Evolutionary conservation across 225 moss, liverwort and hornwort genomes (phyloP).

Genomic region (Bryum argenteum): DNA sequence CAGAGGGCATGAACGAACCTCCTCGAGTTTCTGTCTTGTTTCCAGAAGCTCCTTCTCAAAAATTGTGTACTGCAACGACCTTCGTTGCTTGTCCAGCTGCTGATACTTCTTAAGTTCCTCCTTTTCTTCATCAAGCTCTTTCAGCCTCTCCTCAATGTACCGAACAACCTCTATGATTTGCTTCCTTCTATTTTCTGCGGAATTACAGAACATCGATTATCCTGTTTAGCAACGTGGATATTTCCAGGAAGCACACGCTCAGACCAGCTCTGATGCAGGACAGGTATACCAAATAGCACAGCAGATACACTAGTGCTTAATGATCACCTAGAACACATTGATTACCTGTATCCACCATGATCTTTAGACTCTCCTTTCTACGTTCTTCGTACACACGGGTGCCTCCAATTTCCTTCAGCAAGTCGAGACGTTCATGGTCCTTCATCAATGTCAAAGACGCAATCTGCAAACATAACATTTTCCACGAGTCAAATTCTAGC

Average conservation of each 20-base stretch:
- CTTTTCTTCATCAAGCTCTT: conserved; percentile 96
- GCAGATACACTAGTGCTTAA: conserved; percentile 15
- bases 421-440: conserved; percentile 85
- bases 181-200: conserved; percentile 83
- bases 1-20: conserved; percentile 50
- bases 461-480: conserved; percentile 53
- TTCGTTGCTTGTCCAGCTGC: conserved; percentile 83
- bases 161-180: conserved; percentile 94
- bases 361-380: conserved; percentile 89
- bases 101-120: conserved; percentile 94
- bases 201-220: neutral
- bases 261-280: conserved; percentile 4
- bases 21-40: conserved; percentile 87
- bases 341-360: conserved; percentile 86
- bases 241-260: conserved; percentile 6
- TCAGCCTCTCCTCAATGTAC: conserved; percentile 87
- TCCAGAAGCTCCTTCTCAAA: conserved; percentile 96
- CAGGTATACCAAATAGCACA: conserved; percentile 6
- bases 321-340: conserved; percentile 17
- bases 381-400: conserved; percentile 96
- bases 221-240: neutral
- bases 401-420: conserved; percentile 92
- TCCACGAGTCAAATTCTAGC: conserved; percentile 16
- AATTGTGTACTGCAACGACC: conserved; percentile 90
- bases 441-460: conserved; percentile 95